These are phyloP conservation scores for Westerdykella aurantiaca DNA, from an alignment of 2,329 filamentous ascomycete genomes.

Conservation along the genomic window DNA sequence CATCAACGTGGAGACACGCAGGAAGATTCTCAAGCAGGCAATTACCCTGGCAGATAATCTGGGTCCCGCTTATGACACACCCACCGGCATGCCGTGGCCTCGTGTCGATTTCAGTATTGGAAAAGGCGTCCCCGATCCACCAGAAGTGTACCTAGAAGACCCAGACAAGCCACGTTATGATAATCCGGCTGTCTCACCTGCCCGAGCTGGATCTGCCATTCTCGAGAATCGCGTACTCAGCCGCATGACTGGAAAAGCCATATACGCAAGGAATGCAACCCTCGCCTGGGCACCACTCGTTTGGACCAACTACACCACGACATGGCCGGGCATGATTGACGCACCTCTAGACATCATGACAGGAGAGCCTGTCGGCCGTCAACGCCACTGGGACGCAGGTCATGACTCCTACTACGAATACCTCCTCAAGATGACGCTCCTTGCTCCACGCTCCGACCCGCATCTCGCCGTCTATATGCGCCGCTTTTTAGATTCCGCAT, in stretches of 20 bases:
- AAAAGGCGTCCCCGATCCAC: slow-evolving; percentile 29
- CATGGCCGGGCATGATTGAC: slow-evolving; percentile 39
- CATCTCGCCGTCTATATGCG: slow-evolving; percentile 29
- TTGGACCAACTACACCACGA: slow-evolving; percentile 38
- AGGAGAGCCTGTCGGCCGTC: slow-evolving; percentile 34
- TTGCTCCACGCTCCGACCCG: slow-evolving; percentile 34
- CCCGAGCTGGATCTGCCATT: slow-evolving; percentile 41
- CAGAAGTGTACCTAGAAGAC: slow-evolving; percentile 21
- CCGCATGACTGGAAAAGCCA: slow-evolving; percentile 35
- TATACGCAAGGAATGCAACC: slow-evolving; percentile 41
- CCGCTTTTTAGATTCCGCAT: slow-evolving; percentile 31
- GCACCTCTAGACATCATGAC: slow-evolving; percentile 42
- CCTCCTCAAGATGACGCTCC: slow-evolving; percentile 37
- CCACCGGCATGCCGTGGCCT: slow-evolving; percentile 42
- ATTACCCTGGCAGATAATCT: slow-evolving; percentile 34
- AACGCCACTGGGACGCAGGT: slow-evolving; percentile 41
- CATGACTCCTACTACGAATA: slow-evolving; percentile 44
- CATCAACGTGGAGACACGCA: slow-evolving; percentile 25
- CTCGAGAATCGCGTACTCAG: slow-evolving; percentile 41
- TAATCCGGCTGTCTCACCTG: slow-evolving; percentile 37
- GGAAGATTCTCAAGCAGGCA: slow-evolving; percentile 35
- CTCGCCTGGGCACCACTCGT: slow-evolving; percentile 43
- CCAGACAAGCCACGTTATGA: slow-evolving; percentile 29
- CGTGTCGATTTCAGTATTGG: slow-evolving; percentile 39
- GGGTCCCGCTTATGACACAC: slow-evolving; percentile 37